phyloP scores from a whole-genome alignment of 768 basidiomycete species.

The Mrakia gelida region DNA sequence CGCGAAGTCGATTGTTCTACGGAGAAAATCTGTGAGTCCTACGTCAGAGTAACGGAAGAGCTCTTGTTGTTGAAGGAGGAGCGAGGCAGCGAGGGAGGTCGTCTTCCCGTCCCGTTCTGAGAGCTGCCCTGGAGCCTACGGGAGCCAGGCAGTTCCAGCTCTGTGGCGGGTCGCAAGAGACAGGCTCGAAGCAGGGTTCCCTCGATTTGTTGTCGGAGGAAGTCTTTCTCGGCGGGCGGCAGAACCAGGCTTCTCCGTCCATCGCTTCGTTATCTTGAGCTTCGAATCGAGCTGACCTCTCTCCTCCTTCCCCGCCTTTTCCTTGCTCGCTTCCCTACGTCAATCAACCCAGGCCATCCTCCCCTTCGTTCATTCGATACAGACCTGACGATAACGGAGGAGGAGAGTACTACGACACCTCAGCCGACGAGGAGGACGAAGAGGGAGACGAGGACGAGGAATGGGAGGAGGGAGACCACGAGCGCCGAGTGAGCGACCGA shows the following conservation, averaged over 20 bases:
- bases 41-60: no score
- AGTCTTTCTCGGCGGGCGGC: no score
- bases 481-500: neutral
- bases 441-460: slow-evolving; percentile 4
- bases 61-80: neutral
- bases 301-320: neutral
- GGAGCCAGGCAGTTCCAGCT: no score
- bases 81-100: no score
- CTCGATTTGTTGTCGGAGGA: no score
- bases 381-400: neutral
- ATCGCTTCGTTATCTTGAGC: slow-evolving; percentile 9
- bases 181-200: no score
- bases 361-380: slow-evolving; percentile 22
- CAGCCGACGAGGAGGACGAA: slow-evolving; percentile 7
- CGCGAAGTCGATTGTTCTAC: slow-evolving; percentile 18
- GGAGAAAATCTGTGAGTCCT: slow-evolving; percentile 15
- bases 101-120: no score
- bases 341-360: slow-evolving; percentile 9
- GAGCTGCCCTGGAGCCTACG: no score
- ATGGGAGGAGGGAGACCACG: neutral
- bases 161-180: no score
- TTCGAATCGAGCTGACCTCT: neutral
- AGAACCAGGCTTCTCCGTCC: neutral
- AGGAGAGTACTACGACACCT: slow-evolving; percentile 17
- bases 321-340: neutral